Evolutionary conservation across 345 rosid species (phyloP).

Genomic region (Salix viminalis): DNA sequence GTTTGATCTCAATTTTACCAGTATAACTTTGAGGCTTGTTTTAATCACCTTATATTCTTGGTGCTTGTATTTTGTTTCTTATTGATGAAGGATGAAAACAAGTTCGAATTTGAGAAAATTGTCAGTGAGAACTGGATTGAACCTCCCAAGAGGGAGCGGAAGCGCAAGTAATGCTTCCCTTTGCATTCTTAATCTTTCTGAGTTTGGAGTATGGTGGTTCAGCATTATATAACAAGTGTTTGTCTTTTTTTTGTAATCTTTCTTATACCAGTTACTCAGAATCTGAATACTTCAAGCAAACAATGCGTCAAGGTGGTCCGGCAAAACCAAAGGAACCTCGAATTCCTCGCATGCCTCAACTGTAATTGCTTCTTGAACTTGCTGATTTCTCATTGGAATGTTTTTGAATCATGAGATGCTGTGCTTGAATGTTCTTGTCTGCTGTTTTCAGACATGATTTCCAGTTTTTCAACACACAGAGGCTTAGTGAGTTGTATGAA

Average conservation of each 20-base stretch:
- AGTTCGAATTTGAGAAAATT: constrained; percentile 90
- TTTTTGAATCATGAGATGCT: constrained; percentile 1
- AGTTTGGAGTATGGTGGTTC: neutral
- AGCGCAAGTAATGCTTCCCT: constrained; percentile 72
- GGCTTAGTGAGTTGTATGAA: constrained; percentile 93
- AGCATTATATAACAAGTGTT: neutral
- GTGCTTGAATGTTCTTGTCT: constrained; percentile 5
- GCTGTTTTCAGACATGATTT: constrained; percentile 72
- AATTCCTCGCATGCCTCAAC: constrained; percentile 98
- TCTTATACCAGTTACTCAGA: constrained; percentile 69
- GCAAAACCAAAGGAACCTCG: constrained; percentile 95
- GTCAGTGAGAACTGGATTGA: constrained; percentile 97
- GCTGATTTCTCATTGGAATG: neutral
- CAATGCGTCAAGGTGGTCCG: constrained; percentile 92
- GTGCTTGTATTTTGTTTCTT: constrained; percentile 9
- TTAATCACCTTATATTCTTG: neutral
- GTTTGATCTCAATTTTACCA: neutral
- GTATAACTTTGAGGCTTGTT: neutral
- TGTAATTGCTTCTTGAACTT: constrained; percentile 44
- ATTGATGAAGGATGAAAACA: constrained; percentile 69
- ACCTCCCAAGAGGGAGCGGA: constrained; percentile 95
- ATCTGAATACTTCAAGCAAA: constrained; percentile 94
- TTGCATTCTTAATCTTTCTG: neutral
- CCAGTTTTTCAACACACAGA: constrained; percentile 93
- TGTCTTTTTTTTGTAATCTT: neutral